Evolutionary conservation across 768 basidiomycete genomes (phyloP), one percentile per base, ranked within the genome.

Genomic region (Cubamyces lactineus): DNA sequence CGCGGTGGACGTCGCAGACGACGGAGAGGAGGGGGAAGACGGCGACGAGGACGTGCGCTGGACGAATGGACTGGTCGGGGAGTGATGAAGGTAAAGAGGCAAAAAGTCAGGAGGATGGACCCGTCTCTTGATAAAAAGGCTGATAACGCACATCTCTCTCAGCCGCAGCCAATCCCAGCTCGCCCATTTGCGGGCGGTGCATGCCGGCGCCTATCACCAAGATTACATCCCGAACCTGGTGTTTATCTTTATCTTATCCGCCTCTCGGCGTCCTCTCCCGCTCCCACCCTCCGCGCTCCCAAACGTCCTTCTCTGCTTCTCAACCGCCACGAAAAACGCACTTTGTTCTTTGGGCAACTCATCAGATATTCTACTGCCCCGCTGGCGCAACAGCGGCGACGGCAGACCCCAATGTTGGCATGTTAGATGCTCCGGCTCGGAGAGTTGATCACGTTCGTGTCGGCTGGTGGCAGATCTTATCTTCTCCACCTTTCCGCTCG

Each of bases 71-170:
- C 24, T 34, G 45, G 51, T 15, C 51, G 62, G 62, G 52, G 62
- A 59, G 62, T 50, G 62, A 63, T 63, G 62, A 54, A 58, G 52
- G 62, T 54, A 63, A 57, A 57, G 62, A 63, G 62, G 47, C 57
- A 59, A 63, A 63, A 58, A 38, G 62, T 49, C 62, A 54, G 62
- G 62, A 63, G 62, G 57, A 53, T 49, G 55, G 56, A 43, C 34
- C 57, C 23, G 55, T 52, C 55, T 63, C 62, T 63, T 63, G 62
- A 63, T 63, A 63, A 63, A 63, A 63, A 49, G 51, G 57, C 56
- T 53, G 62, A 63, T 63, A 63, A 63, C 62, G 19, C 56, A 57
- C 57, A 63, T 48, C 51, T 57, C 54, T 42, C 45, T 12, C 40
- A 26, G 23, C 28, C 45, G 21, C 40, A 39, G 53, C 62, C 62